Evolutionary conservation across 208 protist species (phyloP).

Genomic region (Trypanosoma lewisi): DNA sequence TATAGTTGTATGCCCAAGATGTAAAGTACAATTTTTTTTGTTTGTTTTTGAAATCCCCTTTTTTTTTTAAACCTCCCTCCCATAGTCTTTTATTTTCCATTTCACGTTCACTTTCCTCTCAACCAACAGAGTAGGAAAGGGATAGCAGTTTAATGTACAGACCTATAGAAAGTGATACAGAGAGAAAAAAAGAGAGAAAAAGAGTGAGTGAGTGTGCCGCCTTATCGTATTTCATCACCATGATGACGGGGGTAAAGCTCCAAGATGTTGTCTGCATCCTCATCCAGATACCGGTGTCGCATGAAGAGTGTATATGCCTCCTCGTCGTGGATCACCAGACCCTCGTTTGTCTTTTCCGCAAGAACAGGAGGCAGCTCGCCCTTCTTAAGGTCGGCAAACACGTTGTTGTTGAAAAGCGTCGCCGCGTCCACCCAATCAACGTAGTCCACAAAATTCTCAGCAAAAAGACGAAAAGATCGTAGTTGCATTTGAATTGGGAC

Average conservation of each 20-base stretch:
- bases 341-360: constrained; percentile 41
- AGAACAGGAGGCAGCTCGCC: constrained; percentile 78
- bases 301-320: constrained; percentile 70
- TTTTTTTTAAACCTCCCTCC: no score
- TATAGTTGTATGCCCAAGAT: no score
- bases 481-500: constrained; percentile 80
- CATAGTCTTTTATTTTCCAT: no score
- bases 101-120: no score
- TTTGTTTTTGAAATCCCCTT: no score
- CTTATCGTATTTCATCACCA: not conserved
- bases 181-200: not conserved
- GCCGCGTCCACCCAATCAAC: constrained; percentile 52
- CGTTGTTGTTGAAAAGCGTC: constrained; percentile 87
- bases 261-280: constrained; percentile 58
- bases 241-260: constrained; percentile 41
- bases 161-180: not conserved
- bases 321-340: constrained; percentile 56
- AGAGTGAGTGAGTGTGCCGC: not conserved
- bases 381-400: constrained; percentile 76
- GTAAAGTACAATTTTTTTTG: no score
- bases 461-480: constrained; percentile 85
- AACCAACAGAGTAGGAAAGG: no score
- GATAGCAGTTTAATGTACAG: no score
- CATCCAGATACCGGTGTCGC: constrained; percentile 60
- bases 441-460: constrained; percentile 78